These are phyloP conservation scores for Linnemannia zychae DNA, from an alignment of 192 early-diverging fungal genomes.

Conservation along the genomic window DNA sequence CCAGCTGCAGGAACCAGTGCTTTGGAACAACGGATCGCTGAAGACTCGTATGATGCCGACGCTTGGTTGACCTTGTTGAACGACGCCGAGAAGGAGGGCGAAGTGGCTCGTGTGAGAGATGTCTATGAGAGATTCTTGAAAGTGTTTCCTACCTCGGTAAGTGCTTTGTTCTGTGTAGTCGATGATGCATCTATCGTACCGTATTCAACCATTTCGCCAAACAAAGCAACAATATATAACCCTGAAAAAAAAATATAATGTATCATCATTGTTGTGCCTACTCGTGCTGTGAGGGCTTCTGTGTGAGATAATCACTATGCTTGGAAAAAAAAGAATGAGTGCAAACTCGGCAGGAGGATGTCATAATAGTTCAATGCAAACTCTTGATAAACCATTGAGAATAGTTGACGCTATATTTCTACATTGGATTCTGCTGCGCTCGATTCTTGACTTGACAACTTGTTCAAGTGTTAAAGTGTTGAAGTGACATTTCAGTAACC, in stretches of 20 bases:
- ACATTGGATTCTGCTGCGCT: not conserved
- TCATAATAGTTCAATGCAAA: not conserved
- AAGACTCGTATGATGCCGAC: slow-evolving; percentile 71
- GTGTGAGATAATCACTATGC: not conserved
- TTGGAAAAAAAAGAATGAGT: not conserved
- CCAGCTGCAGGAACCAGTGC: not conserved
- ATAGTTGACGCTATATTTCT: not conserved
- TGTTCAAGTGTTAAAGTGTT: not conserved
- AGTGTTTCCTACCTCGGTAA: slow-evolving; percentile 87
- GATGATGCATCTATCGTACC: not conserved
- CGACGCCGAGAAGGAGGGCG: slow-evolving; percentile 70
- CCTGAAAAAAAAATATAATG: not conserved
- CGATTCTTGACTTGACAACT: not conserved
- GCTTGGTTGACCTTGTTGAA: slow-evolving; percentile 76
- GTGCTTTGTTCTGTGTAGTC: slow-evolving; percentile 33
- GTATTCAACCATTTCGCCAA: not conserved
- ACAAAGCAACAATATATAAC: not conserved
- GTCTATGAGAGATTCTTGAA: slow-evolving; percentile 78
- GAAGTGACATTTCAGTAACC: slow-evolving; percentile 11
- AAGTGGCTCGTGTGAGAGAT: slow-evolving; percentile 70
- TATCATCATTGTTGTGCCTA: not conserved
- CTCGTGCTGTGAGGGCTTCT: not conserved
- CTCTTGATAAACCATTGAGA: not conserved
- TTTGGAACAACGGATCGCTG: slow-evolving; percentile 65
- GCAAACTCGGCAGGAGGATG: not conserved